A percentile compares a stretch with the other conserved stretches of the same genome.
Conservation (phyloP, 2,329 filamentous ascomycete genomes). For the Hymenoscyphus repandus region DNA sequence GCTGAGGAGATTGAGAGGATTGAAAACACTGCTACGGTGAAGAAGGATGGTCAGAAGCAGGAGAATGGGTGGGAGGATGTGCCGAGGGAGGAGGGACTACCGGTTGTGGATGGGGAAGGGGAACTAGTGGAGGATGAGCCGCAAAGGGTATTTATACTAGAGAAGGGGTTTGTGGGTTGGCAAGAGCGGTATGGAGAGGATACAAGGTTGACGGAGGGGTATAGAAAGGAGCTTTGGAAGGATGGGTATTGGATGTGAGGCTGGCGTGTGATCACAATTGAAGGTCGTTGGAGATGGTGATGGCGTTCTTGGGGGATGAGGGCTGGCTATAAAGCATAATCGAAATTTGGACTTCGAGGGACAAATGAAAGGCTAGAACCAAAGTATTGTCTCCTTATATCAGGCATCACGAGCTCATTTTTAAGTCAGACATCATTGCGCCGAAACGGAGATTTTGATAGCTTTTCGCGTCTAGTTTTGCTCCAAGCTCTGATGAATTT, state of each 20-base stretch:
- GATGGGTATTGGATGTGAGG: slow-evolving; percentile 12
- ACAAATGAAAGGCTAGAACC: no score
- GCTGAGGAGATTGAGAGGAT: slow-evolving; percentile 20
- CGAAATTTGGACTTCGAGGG: no score
- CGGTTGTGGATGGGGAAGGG: slow-evolving; percentile 20
- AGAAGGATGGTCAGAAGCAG: slow-evolving; percentile 23
- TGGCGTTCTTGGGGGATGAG: no score
- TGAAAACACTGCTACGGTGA: slow-evolving; percentile 25
- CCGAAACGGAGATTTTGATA: no score
- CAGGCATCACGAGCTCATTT: no score
- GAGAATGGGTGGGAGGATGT: slow-evolving; percentile 31
- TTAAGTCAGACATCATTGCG: no score
- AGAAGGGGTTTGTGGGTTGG: slow-evolving; percentile 83
- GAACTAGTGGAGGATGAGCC: slow-evolving; percentile 26
- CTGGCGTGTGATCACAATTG: no score
- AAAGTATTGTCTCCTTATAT: no score
- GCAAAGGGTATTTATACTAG: slow-evolving; percentile 77
- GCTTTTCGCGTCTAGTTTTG: no score
- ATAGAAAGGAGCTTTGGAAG: slow-evolving; percentile 77
- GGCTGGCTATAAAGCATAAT: no score
- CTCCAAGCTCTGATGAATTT: no score
- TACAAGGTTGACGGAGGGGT: slow-evolving; percentile 75
- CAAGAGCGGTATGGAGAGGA: slow-evolving; percentile 79
- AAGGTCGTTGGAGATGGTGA: no score
- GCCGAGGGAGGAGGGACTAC: slow-evolving; percentile 22